Percentiles rank a stretch among this genome's conserved stretches.
Conservation (phyloP, 139 green algal species). For the Diplosphaera chodatii region DNA sequence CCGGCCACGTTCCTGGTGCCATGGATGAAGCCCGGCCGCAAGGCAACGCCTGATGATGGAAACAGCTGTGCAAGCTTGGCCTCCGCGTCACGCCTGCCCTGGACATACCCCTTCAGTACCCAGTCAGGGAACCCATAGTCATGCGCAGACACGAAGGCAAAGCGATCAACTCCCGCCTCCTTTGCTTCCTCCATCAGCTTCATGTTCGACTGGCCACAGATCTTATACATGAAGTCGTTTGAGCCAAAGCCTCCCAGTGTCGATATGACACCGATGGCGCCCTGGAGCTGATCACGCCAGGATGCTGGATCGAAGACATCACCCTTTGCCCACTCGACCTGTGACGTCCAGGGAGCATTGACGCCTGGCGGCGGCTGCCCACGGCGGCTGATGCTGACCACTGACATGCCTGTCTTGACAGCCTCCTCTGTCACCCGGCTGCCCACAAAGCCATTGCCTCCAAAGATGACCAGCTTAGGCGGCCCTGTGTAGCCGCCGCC, state of each 20-base stretch:
- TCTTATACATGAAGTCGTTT: conserved; percentile 71
- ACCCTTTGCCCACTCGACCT: conserved; percentile 27
- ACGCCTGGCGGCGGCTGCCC: conserved; percentile 31
- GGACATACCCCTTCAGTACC: conserved; percentile 60
- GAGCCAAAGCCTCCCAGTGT: conserved; percentile 79
- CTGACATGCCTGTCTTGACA: conserved; percentile 50
- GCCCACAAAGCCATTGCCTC: conserved; percentile 84
- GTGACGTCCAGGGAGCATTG: conserved; percentile 1
- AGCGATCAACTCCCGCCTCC: conserved; percentile 57
- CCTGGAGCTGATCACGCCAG: conserved; percentile 40
- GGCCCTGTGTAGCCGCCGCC: not conserved
- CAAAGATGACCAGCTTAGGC: conserved; percentile 75
- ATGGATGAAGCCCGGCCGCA: conserved; percentile 79
- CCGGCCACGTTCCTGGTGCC: conserved; percentile 52
- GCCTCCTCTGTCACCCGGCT: conserved; percentile 68
- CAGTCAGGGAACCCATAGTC: conserved; percentile 66
- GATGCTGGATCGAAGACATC: conserved; percentile 34
- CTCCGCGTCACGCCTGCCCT: conserved; percentile 75
- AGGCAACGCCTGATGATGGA: conserved; percentile 50
- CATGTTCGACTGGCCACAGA: conserved; percentile 79
- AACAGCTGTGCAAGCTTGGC: conserved; percentile 47
- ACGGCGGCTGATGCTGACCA: conserved; percentile 66
- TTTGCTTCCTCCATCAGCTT: conserved; percentile 59
- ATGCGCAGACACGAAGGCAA: conserved; percentile 79
- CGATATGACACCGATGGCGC: conserved; percentile 56